These are phyloP conservation scores for Pelargonium nanum DNA, from an alignment of 345 rosid species.

Conservation along the genomic window DNA sequence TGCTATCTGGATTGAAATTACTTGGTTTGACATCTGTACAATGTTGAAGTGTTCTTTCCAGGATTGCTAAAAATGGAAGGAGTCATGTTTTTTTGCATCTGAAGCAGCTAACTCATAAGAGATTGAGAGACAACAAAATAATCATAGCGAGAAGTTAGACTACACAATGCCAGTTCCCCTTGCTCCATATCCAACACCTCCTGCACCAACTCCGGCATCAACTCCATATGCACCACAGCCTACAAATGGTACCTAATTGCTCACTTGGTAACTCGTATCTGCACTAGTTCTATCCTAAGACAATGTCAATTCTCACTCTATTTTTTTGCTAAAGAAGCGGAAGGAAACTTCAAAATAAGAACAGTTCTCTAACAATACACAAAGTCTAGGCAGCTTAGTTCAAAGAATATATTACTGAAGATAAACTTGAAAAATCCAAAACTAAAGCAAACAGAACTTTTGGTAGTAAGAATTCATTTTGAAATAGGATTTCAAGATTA, in stretches of 20 bases:
- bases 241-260: constrained; percentile 46
- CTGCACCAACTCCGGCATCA: constrained; percentile 40
- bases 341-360: no score
- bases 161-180: constrained; percentile 93
- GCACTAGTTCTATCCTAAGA: neutral
- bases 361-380: no score
- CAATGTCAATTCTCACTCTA: no score
- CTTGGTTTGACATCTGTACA: neutral
- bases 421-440: no score
- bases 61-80: constrained; percentile 42
- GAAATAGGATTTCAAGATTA: neutral
- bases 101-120: constrained; percentile 24
- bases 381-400: no score
- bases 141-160: constrained; percentile 23
- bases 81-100: constrained; percentile 22
- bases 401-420: no score
- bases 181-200: constrained; percentile 80
- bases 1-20: neutral
- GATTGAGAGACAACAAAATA: constrained; percentile 7
- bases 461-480: neutral
- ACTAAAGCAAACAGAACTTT: neutral
- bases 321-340: no score
- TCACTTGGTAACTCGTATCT: neutral
- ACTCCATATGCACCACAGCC: constrained; percentile 50
- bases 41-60: constrained; percentile 9